Evolutionary conservation across 305 asterid species (phyloP).

Genomic region (Fraxinus floribunda): DNA sequence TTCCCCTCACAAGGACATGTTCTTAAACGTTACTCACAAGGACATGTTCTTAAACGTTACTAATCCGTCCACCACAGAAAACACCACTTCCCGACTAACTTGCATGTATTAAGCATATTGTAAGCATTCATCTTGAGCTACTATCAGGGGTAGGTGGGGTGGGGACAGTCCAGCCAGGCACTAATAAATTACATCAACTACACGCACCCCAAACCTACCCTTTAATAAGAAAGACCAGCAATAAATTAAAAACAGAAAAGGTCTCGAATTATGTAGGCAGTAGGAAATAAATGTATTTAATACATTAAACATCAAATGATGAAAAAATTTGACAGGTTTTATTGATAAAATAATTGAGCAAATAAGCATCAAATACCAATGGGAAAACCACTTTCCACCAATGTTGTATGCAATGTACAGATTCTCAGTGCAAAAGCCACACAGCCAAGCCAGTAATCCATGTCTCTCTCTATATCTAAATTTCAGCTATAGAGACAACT

Average conservation of each 20-base stretch:
- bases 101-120: not conserved
- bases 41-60: too few species aligned
- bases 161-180: not conserved
- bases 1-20: not conserved
- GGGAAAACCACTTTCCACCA: not conserved
- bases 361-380: not conserved
- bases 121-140: not conserved
- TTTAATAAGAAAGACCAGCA: not conserved
- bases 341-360: constrained; percentile 19
- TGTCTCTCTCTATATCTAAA: constrained; percentile 27
- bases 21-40: too few species aligned
- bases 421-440: not conserved
- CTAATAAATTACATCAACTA: not conserved
- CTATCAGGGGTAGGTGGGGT: not conserved
- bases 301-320: not conserved
- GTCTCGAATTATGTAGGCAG: not conserved
- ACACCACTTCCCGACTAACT: not conserved
- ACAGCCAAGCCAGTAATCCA: constrained; percentile 11
- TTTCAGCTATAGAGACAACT: constrained; percentile 29
- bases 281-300: not conserved
- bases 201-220: not conserved
- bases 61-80: not conserved
- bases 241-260: not conserved
- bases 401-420: constrained; percentile 1
- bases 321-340: not conserved